Evolutionary conservation across 2,329 filamentous ascomycete genomes (phyloP).

Genomic region (Colletotrichum agaves): DNA sequence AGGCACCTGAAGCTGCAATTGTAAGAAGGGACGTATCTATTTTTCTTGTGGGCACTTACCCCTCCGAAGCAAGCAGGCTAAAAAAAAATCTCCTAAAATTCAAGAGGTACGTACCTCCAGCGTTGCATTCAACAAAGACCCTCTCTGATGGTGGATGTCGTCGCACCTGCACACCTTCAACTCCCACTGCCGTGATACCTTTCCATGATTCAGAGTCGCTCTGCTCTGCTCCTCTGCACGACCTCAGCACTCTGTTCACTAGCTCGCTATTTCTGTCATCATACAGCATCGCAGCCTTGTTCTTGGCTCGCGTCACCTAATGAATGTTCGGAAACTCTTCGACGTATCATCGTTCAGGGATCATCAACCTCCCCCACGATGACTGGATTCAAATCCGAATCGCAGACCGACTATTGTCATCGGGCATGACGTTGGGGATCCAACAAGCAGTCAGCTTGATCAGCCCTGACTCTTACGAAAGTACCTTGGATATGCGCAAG

Average conservation of each 20-base stretch:
- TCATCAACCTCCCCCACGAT: constrained; percentile 13
- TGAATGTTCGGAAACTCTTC: background rate
- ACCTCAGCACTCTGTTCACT: background rate
- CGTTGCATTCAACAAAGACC: background rate
- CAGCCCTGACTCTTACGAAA: constrained; percentile 5
- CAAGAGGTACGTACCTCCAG: background rate
- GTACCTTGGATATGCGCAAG: background rate
- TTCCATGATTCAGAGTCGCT: constrained; percentile 19
- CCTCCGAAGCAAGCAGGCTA: background rate
- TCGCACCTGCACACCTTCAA: constrained; percentile 10
- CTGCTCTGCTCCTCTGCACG: background rate
- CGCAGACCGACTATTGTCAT: constrained; percentile 14
- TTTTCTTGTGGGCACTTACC: background rate
- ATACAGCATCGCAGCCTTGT: constrained; percentile 18
- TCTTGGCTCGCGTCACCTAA: background rate
- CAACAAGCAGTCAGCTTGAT: constrained; percentile 5
- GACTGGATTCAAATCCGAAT: background rate
- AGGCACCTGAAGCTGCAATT: constrained; percentile 25
- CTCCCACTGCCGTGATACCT: constrained; percentile 10
- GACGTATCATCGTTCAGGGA: constrained; percentile 12
- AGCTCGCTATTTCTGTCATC: background rate
- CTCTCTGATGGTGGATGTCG: background rate
- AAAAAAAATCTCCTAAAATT: too few species aligned
- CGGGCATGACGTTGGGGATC: background rate
- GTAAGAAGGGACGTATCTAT: constrained; percentile 8